Base-by-base conservation (phyloP, 495 filamentous ascomycete genomes). In the Penicillium antarcticum region DNA sequence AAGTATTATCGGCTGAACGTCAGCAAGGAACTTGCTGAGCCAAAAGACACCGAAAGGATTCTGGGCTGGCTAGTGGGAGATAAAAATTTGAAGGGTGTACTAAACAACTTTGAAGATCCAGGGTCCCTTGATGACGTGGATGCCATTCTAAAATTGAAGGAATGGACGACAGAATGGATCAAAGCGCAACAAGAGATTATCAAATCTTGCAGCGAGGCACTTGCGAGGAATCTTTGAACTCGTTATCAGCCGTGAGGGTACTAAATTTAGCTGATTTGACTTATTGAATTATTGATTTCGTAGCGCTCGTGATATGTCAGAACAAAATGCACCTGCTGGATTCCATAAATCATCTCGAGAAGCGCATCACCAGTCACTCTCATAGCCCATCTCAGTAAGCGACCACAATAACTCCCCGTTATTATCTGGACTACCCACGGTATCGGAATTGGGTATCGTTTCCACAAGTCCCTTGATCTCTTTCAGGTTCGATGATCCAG, bases 381-480 rank as follows among this genome's bases (percentile, higher is more conserved):
- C 34, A 39, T 39, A 16, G 0, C 34, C 23, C 4, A 11, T 6
- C 4, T 48, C 23, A 8, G 23, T 3, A 13, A 48, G 13, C 0
- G 45, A 26, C 61, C 61, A 65, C 31, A 61, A 23, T 14, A 52
- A 17, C 33, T 56, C 36, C 2, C 35, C 21, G 4, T 61, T 14
- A 10, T 52, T 29, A 51, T 63, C 60, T 11, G 56, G 57, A 26
- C 55, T 21, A 11, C 55, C 37, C 9, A 63, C 53, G 14, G 45
- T 29, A 11, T 44, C 45, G 2, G 55, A 55, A 54, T 61, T 53
- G 8, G 60, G 62, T 39, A 68, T 63, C 12, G 36, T 36, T 23
- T 63, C 40, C 4, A 56, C 42, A 18, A 65, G 31, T 1, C 63
- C 61, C 11, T 19, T 33, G 13, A 69, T 17, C n/a, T 56, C 50